Evolutionary conservation across 2,329 filamentous ascomycete species (phyloP), one percentile per base, ranked within the genome.

Genomic region (Moelleriella libera): DNA sequence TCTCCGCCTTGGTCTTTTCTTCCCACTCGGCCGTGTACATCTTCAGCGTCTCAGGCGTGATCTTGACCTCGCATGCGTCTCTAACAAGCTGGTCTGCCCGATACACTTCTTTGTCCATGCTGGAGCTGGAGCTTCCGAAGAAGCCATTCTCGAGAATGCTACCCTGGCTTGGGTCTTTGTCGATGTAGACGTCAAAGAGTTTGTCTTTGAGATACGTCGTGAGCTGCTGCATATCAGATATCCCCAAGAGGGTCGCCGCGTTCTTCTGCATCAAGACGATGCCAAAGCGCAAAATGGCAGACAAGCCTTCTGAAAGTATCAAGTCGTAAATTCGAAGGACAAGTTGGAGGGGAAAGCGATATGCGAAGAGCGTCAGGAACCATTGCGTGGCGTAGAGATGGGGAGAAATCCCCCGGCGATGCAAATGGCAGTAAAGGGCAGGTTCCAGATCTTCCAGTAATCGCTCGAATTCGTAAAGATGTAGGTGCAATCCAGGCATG

Each of bases 281-380:
- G 47, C 89, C 90, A 56, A 98, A 98, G 56, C 90, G 90, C 46
- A 98, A 70, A 54, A 98, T 92, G 0, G 92, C 92, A 47, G 88
- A 86, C 12, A 98, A 72, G 3, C 94, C 92, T 64, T 97, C 90
- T 44, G 87, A 92, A 14, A 98, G 73, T 46, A 98, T 92, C 48
- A 98, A 70, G 61, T 98, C 92, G 65, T 97, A 98, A 45, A 98
- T 94, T 32, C 92, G 85, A 49, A 98, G 81, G 6, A 98, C 92
- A 8, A 98, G 79, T 61, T 98, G 92, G 6, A 98, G 74, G 7
- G 92, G 92, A 64, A 98, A 98, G 41, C 94, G 85, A 64, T 98
- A 98, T 32, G 90, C 88, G 60, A 98, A 98, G n/a, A 98, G 74
- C 0, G 92, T 98, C 45, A 98, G 75, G 66, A 98, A 98, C 92